These are phyloP conservation scores for Phytophthora cactorum DNA, from an alignment of 352 stramenopile genomes.

Conservation along the genomic window DNA sequence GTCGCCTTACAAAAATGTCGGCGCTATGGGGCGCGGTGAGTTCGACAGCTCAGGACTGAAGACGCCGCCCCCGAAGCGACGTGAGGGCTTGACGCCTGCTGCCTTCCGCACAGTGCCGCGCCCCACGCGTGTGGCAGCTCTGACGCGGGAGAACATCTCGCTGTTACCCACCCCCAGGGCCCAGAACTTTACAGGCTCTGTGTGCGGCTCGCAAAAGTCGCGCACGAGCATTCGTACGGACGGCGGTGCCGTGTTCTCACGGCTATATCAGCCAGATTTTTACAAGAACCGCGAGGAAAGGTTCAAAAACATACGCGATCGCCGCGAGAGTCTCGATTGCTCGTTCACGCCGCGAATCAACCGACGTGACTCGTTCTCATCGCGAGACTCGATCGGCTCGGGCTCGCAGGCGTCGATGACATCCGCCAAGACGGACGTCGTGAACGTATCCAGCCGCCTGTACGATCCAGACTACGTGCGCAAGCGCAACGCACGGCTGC, in stretches of 20 bases:
- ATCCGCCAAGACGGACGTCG: constrained; percentile 81
- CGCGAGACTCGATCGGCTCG: constrained; percentile 68
- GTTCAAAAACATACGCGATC: constrained; percentile 64
- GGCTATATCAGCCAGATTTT: constrained; percentile 85
- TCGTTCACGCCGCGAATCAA: constrained; percentile 72
- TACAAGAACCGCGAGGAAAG: constrained; percentile 83
- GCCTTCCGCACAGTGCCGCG: constrained; percentile 37
- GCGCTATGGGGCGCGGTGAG: constrained; percentile 22
- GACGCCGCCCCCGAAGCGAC: constrained; percentile 39
- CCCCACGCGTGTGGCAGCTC: constrained; percentile 59
- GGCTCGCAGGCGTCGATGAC: constrained; percentile 62
- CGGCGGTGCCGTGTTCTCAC: constrained; percentile 80
- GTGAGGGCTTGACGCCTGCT: constrained; percentile 23
- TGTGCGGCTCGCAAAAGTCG: constrained; percentile 78
- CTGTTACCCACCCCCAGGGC: constrained; percentile 57
- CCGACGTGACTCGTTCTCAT: constrained; percentile 61
- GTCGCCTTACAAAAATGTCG: constrained; percentile 40
- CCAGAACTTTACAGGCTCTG: constrained; percentile 58
- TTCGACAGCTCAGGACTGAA: constrained; percentile 34
- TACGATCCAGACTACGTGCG: constrained; percentile 88
- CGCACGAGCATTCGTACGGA: constrained; percentile 78
- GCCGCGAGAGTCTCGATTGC: constrained; percentile 66
- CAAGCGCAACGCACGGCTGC: constrained; percentile 79
- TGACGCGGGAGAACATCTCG: constrained; percentile 86
- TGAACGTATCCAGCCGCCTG: constrained; percentile 78